Conservation (phyloP, 2,329 filamentous ascomycete species). For the Hortaea werneckii region DNA sequence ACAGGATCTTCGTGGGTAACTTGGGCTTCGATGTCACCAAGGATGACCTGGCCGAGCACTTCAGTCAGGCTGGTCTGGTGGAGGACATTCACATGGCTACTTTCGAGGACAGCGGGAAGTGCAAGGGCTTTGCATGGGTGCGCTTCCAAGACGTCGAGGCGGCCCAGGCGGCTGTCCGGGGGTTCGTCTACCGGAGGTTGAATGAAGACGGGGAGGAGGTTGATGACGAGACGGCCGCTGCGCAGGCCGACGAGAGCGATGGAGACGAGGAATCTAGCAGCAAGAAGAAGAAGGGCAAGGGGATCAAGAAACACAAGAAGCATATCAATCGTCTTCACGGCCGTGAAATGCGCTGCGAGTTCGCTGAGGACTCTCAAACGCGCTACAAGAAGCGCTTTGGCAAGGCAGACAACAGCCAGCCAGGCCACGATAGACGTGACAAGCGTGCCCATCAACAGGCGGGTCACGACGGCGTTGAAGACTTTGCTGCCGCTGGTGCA, state of each 20-base stretch:
- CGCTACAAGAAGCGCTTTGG: conserved; percentile 92
- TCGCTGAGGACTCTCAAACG: conserved; percentile 80
- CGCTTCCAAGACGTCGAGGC: conserved; percentile 72
- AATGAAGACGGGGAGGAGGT: conserved; percentile 39
- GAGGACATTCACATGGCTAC: conserved; percentile 80
- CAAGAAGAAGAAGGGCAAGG: conserved; percentile 30
- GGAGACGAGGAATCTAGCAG: no score
- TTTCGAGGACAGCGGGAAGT: conserved; percentile 94
- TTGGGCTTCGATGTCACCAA: conserved; percentile 48
- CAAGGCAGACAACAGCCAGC: conserved; percentile 33
- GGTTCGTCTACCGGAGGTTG: conserved; percentile 61
- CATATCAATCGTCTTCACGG: conserved; percentile 80
- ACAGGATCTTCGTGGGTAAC: conserved; percentile 70
- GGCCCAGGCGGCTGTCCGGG: conserved; percentile 67
- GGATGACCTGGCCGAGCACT: conserved; percentile 71
- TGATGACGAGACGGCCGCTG: conserved; percentile 38
- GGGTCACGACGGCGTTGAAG: background rate
- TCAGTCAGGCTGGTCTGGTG: conserved; percentile 73
- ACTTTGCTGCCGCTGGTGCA: background rate
- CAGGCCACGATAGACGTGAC: conserved; percentile 4
- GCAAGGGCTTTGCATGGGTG: conserved; percentile 95
- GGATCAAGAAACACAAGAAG: conserved; percentile 47
- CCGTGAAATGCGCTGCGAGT: conserved; percentile 75
- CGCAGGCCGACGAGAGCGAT: conserved; percentile 27
- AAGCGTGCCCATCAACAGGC: background rate